Conservation (phyloP, 1,139 yeast genomes). For the Yamadazyma siamensis region DNA sequence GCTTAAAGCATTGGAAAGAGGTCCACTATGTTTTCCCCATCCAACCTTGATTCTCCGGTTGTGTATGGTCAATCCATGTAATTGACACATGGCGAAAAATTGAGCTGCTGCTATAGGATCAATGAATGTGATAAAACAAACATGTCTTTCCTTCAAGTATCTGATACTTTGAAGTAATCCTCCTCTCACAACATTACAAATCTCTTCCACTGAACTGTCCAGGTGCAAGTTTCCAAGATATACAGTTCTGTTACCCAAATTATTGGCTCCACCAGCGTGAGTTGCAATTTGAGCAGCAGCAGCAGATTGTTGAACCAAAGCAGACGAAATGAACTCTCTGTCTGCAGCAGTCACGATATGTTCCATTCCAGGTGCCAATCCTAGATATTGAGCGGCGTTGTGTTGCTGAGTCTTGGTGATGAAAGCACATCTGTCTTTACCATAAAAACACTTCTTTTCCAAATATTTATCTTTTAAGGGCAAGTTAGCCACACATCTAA, state of each 20-base stretch:
- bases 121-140: conserved; percentile 88
- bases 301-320: conserved; percentile 63
- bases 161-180: conserved; percentile 78
- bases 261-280: conserved; percentile 72
- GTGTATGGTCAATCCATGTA: conserved; percentile 79
- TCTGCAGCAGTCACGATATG: conserved; percentile 81
- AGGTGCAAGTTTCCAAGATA: conserved; percentile 86
- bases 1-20: conserved; percentile 74
- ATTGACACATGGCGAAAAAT: conserved; percentile 82
- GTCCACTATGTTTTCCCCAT: conserved; percentile 96
- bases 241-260: conserved; percentile 87
- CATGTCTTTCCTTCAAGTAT: conserved; percentile 75
- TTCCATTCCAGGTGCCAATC: conserved; percentile 87
- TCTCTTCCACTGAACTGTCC: conserved; percentile 83
- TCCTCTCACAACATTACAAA: conserved; percentile 91
- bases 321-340: conserved; percentile 57
- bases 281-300: conserved; percentile 75
- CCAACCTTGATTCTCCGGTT: conserved; percentile 82
- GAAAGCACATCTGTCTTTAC: conserved; percentile 65
- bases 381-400: conserved; percentile 93
- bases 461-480: conserved; percentile 53
- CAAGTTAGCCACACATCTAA: conserved; percentile 55
- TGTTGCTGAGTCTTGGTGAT: conserved; percentile 95
- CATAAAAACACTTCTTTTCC: conserved; percentile 57
- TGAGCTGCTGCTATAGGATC: conserved; percentile 93